Base-by-base conservation (phyloP, 371 early-diverging fungal species). In the Mortierella sp. region DNA sequence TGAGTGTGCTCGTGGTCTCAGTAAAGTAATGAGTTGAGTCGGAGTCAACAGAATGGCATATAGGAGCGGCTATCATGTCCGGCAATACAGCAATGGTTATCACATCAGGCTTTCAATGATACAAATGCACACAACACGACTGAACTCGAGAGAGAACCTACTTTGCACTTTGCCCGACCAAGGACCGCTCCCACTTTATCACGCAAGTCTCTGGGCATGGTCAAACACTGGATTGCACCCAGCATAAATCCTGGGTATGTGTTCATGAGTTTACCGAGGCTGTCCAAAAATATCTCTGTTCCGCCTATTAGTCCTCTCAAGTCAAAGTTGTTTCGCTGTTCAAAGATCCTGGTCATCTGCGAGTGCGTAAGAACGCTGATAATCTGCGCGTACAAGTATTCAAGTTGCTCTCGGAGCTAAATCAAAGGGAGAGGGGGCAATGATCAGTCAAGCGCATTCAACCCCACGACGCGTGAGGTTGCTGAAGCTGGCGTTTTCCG, bases 271-370 rank as follows among this genome's bases (percentile, higher is more conserved):
- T 88, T 87, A 2, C 89, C 81, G 34, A 96, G 82, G 58, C 91
- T 89, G 68, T 95, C 95, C 53, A 96, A 79, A 51, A 95, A 93
- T n/a, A 87, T 82, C 68, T 96, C 96, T 0, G 95, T 95, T 14
- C 94, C 95, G 78, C 79, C 67, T 19, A 64, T 61, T 9, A 73
- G 58, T 23, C 90, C 86, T 43, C 98, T 84, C 50, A 98, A 79
- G 82, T 98, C 98, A 83, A 92, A 96, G 80, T 95, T 96, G 48
- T 85, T 86, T 3, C 94, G 84, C 64, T 93, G 89, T 52, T 95
- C 91, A 66, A 97, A 97, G 49, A 96, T 95, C 51, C 83, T 82
- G 12, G 89, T 90, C 64, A 98, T 81, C 72, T 97, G 96, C 13
- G 89, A 81, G 7, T 83, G 81, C 2, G 97, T 96, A 42, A 97